phyloP scores from a whole-genome alignment of 129 eudicot genomes.

The Lactuca saligna region DNA sequence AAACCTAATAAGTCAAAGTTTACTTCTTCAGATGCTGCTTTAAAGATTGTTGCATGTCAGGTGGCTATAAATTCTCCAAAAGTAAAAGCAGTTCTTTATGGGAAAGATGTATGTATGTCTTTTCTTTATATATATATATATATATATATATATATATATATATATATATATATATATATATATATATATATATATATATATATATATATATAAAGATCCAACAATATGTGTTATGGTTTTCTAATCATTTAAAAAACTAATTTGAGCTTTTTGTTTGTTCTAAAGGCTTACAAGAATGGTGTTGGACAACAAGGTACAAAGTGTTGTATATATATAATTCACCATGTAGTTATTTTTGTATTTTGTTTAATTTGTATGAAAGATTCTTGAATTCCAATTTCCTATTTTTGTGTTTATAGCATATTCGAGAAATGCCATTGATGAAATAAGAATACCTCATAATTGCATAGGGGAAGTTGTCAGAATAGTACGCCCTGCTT shows the following conservation, averaged over 20 bases:
- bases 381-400: constrained; percentile 12
- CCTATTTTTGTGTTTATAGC: constrained; percentile 33
- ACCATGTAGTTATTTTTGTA: not conserved
- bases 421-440: constrained; percentile 29
- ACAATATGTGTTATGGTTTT: constrained; percentile 16
- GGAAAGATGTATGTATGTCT: constrained; percentile 51
- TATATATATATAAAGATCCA: constrained; percentile 9
- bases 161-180: too few species aligned
- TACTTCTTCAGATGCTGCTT: constrained; percentile 78
- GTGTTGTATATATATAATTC: not conserved
- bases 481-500: constrained; percentile 33
- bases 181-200: too few species aligned
- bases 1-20: constrained; percentile 73
- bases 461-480: constrained; percentile 67
- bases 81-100: constrained; percentile 51
- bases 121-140: too few species aligned
- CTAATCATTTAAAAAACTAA: constrained; percentile 30
- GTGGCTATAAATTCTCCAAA: constrained; percentile 69
- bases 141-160: too few species aligned
- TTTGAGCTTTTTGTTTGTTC: constrained; percentile 23
- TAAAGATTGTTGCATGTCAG: constrained; percentile 75
- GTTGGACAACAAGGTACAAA: constrained; percentile 50
- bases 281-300: constrained; percentile 61
- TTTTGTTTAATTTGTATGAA: constrained; percentile 4
- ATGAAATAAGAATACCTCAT: constrained; percentile 34